Percentiles rank a stretch among this genome's conserved stretches.
Conservation (phyloP, 306 rosid species). For the Canavalia gladiata region DNA sequence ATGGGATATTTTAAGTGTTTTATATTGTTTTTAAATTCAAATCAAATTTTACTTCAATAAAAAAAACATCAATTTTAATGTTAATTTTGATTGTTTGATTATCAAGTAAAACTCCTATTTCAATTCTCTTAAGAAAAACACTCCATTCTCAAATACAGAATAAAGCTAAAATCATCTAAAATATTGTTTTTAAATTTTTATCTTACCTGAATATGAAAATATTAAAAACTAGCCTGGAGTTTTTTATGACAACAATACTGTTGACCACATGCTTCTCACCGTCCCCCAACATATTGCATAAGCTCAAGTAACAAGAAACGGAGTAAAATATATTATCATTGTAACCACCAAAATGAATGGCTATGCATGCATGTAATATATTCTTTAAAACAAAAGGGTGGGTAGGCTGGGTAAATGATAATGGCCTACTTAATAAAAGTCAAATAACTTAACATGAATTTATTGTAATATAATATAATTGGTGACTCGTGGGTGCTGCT, state of each 20-base stretch:
- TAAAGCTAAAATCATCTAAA: too few species aligned
- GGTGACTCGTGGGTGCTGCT: constrained; percentile 12
- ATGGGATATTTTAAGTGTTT: neutral
- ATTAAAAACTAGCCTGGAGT: neutral
- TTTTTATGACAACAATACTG: neutral
- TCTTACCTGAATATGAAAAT: constrained; percentile 1
- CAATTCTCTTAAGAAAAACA: neutral
- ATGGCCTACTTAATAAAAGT: constrained; percentile 14
- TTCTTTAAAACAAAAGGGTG: neutral
- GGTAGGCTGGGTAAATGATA: constrained; percentile 2
- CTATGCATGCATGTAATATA: neutral
- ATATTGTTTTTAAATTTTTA: too few species aligned
- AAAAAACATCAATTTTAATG: too few species aligned
- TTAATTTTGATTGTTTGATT: too few species aligned
- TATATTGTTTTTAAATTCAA: neutral
- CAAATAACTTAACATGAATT: constrained; percentile 20
- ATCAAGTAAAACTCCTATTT: neutral
- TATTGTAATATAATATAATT: neutral
- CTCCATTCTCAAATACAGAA: neutral
- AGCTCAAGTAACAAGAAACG: constrained; percentile 4
- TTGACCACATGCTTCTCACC: constrained; percentile 1
- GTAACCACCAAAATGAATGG: constrained; percentile 18
- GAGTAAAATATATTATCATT: constrained; percentile 29
- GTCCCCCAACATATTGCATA: neutral
- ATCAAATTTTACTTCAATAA: neutral